phyloP scores from a whole-genome alignment of 768 basidiomycete species.

The Pulveroboletus sp. region DNA sequence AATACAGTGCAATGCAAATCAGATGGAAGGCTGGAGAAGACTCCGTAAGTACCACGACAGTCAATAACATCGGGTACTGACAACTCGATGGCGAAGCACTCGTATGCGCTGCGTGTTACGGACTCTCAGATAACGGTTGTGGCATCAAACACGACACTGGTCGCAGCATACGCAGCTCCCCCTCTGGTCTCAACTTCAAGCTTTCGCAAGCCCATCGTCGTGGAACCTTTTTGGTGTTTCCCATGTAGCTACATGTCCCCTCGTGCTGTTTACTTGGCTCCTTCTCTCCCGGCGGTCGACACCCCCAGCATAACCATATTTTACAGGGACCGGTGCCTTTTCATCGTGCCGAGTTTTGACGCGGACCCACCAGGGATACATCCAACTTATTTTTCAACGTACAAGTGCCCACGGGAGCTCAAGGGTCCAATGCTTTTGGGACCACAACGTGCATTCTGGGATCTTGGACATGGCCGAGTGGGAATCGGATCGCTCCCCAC shows the following conservation, averaged over 20 bases:
- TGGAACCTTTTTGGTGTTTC: constrained; percentile 9
- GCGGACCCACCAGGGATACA: constrained; percentile 5
- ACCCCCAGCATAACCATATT: constrained; percentile 6
- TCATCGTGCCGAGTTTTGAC: constrained; percentile 9
- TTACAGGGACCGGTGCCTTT: constrained; percentile 9
- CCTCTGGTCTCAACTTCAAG: not conserved
- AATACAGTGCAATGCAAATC: not conserved
- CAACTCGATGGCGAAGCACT: not conserved
- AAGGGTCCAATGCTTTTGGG: constrained; percentile 4
- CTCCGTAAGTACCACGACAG: not conserved
- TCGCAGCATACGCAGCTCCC: constrained; percentile 5
- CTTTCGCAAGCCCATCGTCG: not conserved
- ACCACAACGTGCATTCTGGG: constrained; percentile 16
- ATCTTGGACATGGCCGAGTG: constrained; percentile 7
- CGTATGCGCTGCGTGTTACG: constrained; percentile 7
- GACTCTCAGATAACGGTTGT: constrained; percentile 8
- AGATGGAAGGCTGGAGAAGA: not conserved
- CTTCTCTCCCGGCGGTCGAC: constrained; percentile 10
- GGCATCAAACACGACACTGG: not conserved
- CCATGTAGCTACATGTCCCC: constrained; percentile 6
- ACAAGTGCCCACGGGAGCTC: constrained; percentile 3
- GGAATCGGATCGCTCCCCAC: constrained; percentile 3
- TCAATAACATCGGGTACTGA: not conserved
- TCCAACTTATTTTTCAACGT: constrained; percentile 14
- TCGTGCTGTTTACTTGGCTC: constrained; percentile 8